phyloP scores from a whole-genome alignment of 305 asterid genomes.

The Fraxinus sp. region DNA sequence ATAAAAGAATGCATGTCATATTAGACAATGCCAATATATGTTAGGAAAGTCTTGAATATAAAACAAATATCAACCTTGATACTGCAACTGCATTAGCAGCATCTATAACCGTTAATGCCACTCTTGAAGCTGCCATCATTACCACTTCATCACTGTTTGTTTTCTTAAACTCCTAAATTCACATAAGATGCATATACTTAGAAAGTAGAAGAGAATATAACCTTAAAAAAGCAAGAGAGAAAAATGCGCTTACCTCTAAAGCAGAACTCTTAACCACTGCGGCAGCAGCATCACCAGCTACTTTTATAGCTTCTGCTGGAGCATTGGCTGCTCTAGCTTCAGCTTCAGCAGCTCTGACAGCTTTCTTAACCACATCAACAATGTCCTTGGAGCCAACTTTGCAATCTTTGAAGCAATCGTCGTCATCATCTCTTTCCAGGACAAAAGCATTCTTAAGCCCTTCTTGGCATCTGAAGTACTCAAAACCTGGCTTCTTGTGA shows the following conservation, averaged over 20 bases:
- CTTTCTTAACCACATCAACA: slow-evolving; percentile 72
- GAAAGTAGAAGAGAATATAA: slow-evolving; percentile 17
- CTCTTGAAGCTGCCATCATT: slow-evolving; percentile 80
- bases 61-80: slow-evolving; percentile 54
- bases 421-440: slow-evolving; percentile 76
- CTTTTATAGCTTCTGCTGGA: slow-evolving; percentile 75
- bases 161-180: slow-evolving; percentile 66
- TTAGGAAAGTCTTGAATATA: slow-evolving; percentile 16
- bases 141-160: slow-evolving; percentile 88
- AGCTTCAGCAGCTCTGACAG: slow-evolving; percentile 95
- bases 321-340: slow-evolving; percentile 96
- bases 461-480: slow-evolving; percentile 54
- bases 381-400: slow-evolving; percentile 79
- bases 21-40: slow-evolving; percentile 11
- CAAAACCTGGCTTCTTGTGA: slow-evolving; percentile 47
- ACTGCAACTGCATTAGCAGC: slow-evolving; percentile 76
- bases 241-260: slow-evolving; percentile 60
- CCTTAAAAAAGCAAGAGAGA: slow-evolving; percentile 16
- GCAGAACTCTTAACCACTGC: slow-evolving; percentile 95
- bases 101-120: slow-evolving; percentile 87
- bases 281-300: slow-evolving; percentile 98
- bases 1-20: not conserved
- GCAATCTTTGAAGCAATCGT: slow-evolving; percentile 89
- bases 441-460: slow-evolving; percentile 35
- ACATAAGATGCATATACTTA: slow-evolving; percentile 12